Evolutionary conservation across 2,329 filamentous ascomycete species (phyloP).

Genomic region (Nothopassalora personata): DNA sequence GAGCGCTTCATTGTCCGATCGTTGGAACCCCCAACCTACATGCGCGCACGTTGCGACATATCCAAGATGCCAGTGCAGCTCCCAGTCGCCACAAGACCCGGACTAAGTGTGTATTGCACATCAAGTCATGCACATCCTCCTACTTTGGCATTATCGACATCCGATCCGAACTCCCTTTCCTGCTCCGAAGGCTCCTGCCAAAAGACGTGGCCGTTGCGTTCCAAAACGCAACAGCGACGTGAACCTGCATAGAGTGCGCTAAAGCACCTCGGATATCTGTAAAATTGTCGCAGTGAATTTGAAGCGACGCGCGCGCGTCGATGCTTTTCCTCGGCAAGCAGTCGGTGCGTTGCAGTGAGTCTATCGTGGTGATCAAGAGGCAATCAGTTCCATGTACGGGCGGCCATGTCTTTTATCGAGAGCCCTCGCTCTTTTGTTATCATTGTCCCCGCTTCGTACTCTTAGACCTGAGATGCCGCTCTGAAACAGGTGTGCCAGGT

Average conservation of each 20-base stretch:
- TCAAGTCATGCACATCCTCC: background rate
- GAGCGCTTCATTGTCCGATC: no score
- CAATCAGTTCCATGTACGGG: no score
- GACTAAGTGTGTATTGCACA: background rate
- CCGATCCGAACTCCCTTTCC: background rate
- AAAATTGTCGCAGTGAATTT: no score
- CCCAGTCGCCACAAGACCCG: background rate
- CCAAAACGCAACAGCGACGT: no score
- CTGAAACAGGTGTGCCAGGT: conserved; percentile 31
- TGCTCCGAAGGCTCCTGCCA: background rate
- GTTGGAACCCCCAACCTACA: background rate
- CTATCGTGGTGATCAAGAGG: no score
- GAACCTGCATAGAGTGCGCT: no score
- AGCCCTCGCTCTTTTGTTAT: background rate
- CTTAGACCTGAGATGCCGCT: conserved; percentile 35
- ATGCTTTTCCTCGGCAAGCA: no score
- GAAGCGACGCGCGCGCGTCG: no score
- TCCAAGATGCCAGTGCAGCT: background rate
- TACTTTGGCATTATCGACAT: background rate
- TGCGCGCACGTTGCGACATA: background rate
- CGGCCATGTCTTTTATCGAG: no score
- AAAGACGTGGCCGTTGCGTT: no score
- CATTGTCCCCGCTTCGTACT: conserved; percentile 37
- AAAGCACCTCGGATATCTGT: no score
- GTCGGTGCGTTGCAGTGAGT: no score